Evolutionary conservation across 805 yeast species (phyloP).

Genomic region (Candida succiphila): DNA sequence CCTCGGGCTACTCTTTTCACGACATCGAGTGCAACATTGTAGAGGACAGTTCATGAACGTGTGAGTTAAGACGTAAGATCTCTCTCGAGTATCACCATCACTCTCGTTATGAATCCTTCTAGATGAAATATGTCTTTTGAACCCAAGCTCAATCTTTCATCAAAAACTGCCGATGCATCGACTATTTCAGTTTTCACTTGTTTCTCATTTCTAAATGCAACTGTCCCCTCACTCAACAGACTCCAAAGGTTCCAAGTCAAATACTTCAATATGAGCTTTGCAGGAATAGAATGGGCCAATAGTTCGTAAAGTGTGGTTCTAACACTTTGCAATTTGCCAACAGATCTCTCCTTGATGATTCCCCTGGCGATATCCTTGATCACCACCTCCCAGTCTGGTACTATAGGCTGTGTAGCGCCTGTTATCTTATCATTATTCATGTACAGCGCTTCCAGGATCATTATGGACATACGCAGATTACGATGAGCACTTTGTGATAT

Average conservation of each 20-base stretch:
- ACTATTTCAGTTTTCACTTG: slow-evolving; percentile 36
- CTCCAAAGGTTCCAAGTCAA: slow-evolving; percentile 28
- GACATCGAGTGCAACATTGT: too few species aligned
- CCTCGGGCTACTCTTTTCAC: too few species aligned
- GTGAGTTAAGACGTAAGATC: slow-evolving; percentile 4
- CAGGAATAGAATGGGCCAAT: slow-evolving; percentile 89
- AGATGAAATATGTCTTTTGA: slow-evolving; percentile 86
- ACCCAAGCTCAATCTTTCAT: slow-evolving; percentile 81
- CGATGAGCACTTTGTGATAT: slow-evolving; percentile 52
- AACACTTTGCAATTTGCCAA: slow-evolving; percentile 47
- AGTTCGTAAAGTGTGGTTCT: slow-evolving; percentile 73
- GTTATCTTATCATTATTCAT: slow-evolving; percentile 53
- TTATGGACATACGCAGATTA: slow-evolving; percentile 67
- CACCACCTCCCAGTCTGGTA: slow-evolving; percentile 88
- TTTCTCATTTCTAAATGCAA: slow-evolving; percentile 9
- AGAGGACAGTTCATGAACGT: too few species aligned
- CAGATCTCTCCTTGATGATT: slow-evolving; percentile 53
- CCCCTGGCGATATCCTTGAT: slow-evolving; percentile 53
- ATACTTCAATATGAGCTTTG: slow-evolving; percentile 65
- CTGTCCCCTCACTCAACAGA: slow-evolving; percentile 8
- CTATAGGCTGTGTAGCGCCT: slow-evolving; percentile 39
- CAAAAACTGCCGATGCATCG: slow-evolving; percentile 55
- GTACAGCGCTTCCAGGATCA: slow-evolving; percentile 74
- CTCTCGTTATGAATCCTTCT: slow-evolving; percentile 87
- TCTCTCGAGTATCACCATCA: slow-evolving; percentile 66